Evolutionary conservation across 352 stramenopile genomes (phyloP).

Genomic region (Halophytophthora batemanensis): DNA sequence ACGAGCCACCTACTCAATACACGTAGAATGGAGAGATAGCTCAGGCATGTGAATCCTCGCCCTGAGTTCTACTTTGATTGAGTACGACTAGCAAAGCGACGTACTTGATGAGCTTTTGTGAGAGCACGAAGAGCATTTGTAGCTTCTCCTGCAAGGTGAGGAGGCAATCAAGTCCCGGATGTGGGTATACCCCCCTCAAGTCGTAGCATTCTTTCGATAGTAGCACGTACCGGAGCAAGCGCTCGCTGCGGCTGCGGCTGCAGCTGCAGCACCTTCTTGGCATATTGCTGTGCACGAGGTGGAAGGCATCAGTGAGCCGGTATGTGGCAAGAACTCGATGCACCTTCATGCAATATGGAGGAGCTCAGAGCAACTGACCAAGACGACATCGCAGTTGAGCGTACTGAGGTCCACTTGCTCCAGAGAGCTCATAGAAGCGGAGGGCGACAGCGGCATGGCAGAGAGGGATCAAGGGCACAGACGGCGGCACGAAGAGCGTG

Average conservation of each 20-base stretch:
- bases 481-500: conserved; percentile 5
- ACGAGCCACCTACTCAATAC: conserved; percentile 22
- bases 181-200: background rate
- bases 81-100: background rate
- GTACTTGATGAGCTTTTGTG: conserved; percentile 34
- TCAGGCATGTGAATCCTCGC: background rate
- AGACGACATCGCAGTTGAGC: conserved; percentile 22
- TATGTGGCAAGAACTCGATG: background rate
- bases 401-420: conserved; percentile 29
- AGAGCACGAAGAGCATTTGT: conserved; percentile 37
- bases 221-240: conserved; percentile 12
- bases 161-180: background rate
- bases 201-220: background rate
- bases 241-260: conserved; percentile 24
- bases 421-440: conserved; percentile 29
- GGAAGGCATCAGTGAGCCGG: background rate
- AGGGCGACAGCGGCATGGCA: conserved; percentile 21
- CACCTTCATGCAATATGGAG: background rate
- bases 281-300: conserved; percentile 24
- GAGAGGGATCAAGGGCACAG: conserved; percentile 13
- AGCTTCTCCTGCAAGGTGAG: conserved; percentile 23
- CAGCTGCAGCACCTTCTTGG: conserved; percentile 30
- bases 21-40: background rate
- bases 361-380: conserved; percentile 9
- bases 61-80: background rate